Evolutionary conservation across 2,329 filamentous ascomycete genomes (phyloP), one percentile per base, ranked within the genome.

Genomic region (Mollisia scopiformis): DNA sequence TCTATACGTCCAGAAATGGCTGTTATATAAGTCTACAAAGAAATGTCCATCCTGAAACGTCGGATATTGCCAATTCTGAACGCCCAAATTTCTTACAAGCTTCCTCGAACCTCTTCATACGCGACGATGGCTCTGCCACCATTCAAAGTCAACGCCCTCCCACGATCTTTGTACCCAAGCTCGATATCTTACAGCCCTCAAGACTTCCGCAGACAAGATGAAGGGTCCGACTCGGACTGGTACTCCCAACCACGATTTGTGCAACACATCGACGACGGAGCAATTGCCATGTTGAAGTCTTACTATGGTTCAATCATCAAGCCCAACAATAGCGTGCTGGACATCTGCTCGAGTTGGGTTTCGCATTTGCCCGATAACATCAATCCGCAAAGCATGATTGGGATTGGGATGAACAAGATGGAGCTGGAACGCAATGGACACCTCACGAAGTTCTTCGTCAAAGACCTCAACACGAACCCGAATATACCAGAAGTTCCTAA

Each of bases 211-310:
- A 58, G 69, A 27, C 52, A 65, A 37, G 66, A 71, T 41, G 68
- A 69, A 52, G 58, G 46, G 3, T 51, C 61, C 14, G 69, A 71
- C 43, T 47, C 62, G 3, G 30, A 60, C 27, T 72, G 66, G 67
- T 72, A 72, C 25, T 59, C 63, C n/a, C 61, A 68, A 14, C 78
- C 81, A 1, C 76, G 81, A 16, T 80, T 83, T 62, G 81, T 84
- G 1, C 81, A 81, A 11, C 82, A 84, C 60, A 84, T 84, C 65
- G 82, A 84, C 64, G 79, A 82, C 43, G 72, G 75, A 5, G 80
- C 81, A 0, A 81, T 83, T 54, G 68, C 69, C 3, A 71, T 74
- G 0, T 67, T 84, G 1, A 72, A 75, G 25, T 62, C 69, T 2
- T 84, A 84, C 70, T 84, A 84, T 67, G 70, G 71, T n/a, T 63